Evolutionary conservation across 345 rosid genomes (phyloP).

Genomic region (Pseudoturritis turrita): DNA sequence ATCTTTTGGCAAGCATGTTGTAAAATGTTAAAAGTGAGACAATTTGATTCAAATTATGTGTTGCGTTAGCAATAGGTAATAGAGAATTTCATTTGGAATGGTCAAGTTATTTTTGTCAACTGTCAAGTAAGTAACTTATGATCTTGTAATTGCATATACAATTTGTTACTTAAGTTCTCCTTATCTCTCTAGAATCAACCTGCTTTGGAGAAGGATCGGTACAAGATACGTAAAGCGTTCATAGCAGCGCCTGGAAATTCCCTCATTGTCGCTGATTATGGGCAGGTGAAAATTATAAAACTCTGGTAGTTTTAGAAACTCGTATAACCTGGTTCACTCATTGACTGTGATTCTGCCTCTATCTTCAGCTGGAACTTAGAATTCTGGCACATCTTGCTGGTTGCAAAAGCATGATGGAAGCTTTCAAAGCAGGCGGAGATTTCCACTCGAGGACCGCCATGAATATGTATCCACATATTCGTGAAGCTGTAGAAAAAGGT

Average conservation of each 20-base stretch:
- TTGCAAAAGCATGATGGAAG: slow-evolving; percentile 95
- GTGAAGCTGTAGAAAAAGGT: slow-evolving; percentile 63
- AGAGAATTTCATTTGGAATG: neutral
- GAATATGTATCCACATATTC: slow-evolving; percentile 95
- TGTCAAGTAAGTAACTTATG: neutral
- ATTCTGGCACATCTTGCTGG: slow-evolving; percentile 92
- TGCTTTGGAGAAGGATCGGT: slow-evolving; percentile 96
- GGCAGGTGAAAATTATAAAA: slow-evolving; percentile 53
- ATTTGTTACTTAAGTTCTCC: neutral
- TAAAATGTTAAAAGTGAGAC: neutral
- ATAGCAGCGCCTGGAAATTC: slow-evolving; percentile 90
- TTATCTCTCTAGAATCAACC: slow-evolving; percentile 74
- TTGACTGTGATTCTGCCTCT: neutral
- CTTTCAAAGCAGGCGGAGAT: slow-evolving; percentile 97
- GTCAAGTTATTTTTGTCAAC: neutral
- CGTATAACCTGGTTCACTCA: neutral
- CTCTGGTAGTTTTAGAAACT: neutral
- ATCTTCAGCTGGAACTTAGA: slow-evolving; percentile 86
- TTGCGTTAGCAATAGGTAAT: neutral
- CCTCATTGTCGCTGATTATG: slow-evolving; percentile 97
- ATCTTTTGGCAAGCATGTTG: neutral
- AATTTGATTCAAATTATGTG: neutral
- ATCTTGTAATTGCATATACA: neutral
- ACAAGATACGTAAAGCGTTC: slow-evolving; percentile 96
- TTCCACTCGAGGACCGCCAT: slow-evolving; percentile 96